Percentiles rank a stretch among this genome's conserved stretches.
Conservation (phyloP, 495 filamentous ascomycete genomes). For the Neurospora sp. region DNA sequence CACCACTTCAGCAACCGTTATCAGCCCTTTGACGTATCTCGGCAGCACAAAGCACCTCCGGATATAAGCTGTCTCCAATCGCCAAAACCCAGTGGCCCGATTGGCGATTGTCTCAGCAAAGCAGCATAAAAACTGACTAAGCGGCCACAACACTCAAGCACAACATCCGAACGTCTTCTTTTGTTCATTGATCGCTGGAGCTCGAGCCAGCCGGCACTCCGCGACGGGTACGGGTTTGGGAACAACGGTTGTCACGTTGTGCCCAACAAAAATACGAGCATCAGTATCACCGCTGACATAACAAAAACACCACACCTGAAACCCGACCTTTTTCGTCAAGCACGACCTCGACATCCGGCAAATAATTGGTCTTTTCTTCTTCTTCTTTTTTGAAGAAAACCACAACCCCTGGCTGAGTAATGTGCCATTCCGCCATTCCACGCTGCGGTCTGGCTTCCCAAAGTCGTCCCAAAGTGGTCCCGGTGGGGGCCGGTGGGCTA, state of each 20-base stretch:
- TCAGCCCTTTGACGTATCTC: neutral
- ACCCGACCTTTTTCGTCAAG: neutral
- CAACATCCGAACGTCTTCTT: neutral
- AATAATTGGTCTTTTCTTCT: neutral
- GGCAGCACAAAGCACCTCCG: neutral
- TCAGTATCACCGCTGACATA: neutral
- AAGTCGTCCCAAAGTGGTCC: neutral
- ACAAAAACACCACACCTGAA: neutral
- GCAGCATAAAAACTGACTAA: neutral
- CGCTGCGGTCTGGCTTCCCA: neutral
- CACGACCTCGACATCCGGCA: neutral
- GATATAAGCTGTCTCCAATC: neutral
- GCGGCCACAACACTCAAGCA: neutral
- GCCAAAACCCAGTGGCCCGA: neutral
- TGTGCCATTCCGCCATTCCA: neutral
- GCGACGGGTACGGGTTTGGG: neutral
- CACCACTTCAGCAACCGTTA: neutral
- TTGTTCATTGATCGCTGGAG: neutral
- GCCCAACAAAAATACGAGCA: neutral
- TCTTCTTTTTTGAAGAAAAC: neutral
- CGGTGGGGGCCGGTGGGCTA: neutral
- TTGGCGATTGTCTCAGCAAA: neutral
- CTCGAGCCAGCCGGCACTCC: neutral
- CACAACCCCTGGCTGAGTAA: neutral
- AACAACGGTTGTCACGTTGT: neutral